A percentile compares a stretch with the other conserved stretches of the same genome.
Conservation (phyloP, 169 alveolate species). For the Plasmodium sp. region DNA sequence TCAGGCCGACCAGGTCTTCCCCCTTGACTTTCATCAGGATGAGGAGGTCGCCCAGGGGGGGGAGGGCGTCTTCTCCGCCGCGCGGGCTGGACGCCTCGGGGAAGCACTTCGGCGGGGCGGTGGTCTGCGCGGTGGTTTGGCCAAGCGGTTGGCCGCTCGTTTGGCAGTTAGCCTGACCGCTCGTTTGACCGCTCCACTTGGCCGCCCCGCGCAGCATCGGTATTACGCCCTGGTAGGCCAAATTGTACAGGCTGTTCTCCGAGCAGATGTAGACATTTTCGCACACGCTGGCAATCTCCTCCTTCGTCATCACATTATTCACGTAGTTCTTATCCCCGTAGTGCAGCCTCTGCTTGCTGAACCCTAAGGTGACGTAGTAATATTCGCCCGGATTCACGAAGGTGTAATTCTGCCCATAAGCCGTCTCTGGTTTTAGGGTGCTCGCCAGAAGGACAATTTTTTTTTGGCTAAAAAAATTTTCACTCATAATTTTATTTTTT, state of each 20-base stretch:
- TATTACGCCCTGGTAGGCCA: conserved; percentile 95
- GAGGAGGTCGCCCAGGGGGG: conserved; percentile 28
- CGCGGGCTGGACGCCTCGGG: neutral
- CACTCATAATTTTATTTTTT: conserved; percentile 14
- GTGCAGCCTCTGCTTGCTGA: conserved; percentile 73
- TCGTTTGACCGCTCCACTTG: neutral
- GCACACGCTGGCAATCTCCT: conserved; percentile 74
- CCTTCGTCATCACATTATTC: conserved; percentile 71
- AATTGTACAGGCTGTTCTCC: conserved; percentile 86
- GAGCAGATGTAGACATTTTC: conserved; percentile 82
- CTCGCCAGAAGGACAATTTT: conserved; percentile 93
- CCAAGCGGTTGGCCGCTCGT: too few relatives aligned
- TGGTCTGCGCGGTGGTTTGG: too few relatives aligned
- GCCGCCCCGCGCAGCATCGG: conserved; percentile 19
- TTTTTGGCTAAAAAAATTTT: neutral
- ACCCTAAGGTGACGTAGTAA: conserved; percentile 87
- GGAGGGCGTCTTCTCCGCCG: neutral
- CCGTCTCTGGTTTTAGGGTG: conserved; percentile 99
- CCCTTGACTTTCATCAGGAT: conserved; percentile 88
- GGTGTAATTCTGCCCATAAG: conserved; percentile 99
- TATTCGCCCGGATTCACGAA: conserved; percentile 97
- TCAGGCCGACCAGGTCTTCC: conserved; percentile 93
- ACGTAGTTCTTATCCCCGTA: conserved; percentile 83
- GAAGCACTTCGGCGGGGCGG: too few relatives aligned
- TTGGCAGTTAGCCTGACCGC: too few relatives aligned